A percentile compares a stretch with the other conserved stretches of the same genome.
Evolutionary conservation across 2,329 filamentous ascomycete genomes (phyloP).

Genomic region (Ceratocystis huliohia): DNA sequence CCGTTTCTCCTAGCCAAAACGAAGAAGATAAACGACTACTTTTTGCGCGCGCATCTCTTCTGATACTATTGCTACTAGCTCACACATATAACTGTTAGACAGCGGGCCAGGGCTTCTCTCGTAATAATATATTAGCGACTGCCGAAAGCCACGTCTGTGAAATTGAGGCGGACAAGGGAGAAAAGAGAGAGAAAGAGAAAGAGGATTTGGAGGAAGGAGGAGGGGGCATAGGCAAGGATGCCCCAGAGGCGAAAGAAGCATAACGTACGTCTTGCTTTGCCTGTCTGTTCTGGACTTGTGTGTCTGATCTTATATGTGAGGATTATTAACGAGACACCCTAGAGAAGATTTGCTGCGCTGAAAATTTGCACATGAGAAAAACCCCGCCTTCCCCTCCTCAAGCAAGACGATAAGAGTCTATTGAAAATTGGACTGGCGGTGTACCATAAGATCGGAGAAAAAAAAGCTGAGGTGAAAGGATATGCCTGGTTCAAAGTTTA

Average conservation of each 20-base stretch:
- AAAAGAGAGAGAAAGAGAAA: neutral
- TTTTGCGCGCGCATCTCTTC: neutral
- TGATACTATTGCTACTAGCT: neutral
- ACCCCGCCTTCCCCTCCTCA: constrained; percentile 3
- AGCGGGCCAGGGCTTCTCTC: neutral
- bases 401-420: neutral
- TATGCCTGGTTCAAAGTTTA: neutral
- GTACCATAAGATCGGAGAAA: neutral
- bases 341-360: neutral
- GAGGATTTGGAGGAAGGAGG: neutral
- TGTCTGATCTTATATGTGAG: neutral
- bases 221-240: neutral
- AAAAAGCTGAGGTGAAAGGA: neutral
- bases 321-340: neutral
- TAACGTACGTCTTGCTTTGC: neutral
- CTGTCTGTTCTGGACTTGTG: neutral
- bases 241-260: neutral
- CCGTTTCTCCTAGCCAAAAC: neutral
- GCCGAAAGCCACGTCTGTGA: constrained; percentile 1
- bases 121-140: neutral
- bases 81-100: neutral
- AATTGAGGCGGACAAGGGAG: neutral
- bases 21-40: neutral
- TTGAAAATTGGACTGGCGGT: neutral
- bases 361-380: neutral